Evolutionary conservation across 129 eudicot species (phyloP).

Genomic region (Chrysanthemum lavandulifolium): DNA sequence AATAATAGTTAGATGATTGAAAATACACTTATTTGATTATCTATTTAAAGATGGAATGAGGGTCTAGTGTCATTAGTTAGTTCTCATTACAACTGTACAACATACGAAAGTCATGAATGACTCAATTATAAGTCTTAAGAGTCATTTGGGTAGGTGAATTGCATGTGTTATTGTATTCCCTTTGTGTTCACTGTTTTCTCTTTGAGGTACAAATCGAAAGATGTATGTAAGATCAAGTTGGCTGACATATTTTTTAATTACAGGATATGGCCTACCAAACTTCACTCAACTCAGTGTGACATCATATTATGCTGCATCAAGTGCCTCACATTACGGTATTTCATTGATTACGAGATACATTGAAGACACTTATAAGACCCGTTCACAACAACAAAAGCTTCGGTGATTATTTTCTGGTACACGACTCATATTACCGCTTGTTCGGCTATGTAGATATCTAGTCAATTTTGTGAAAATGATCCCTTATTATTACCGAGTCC

Average conservation of each 20-base stretch:
- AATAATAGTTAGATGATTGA: background rate
- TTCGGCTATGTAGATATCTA: constrained; percentile 33
- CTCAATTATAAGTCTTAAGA: background rate
- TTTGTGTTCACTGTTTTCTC: background rate
- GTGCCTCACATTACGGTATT: constrained; percentile 76
- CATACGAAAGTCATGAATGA: constrained; percentile 1
- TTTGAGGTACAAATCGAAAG: background rate
- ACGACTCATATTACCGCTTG: constrained; percentile 7
- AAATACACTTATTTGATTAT: background rate
- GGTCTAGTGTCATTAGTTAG: background rate
- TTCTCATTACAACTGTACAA: background rate
- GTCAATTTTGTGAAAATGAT: constrained; percentile 9
- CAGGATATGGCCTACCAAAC: constrained; percentile 82
- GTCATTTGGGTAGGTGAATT: background rate
- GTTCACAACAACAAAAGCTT: constrained; percentile 43
- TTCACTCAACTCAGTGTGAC: constrained; percentile 78
- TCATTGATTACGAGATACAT: constrained; percentile 78
- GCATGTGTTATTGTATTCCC: background rate
- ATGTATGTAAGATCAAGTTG: constrained; percentile 1
- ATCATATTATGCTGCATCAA: constrained; percentile 81
- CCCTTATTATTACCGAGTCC: constrained; percentile 3
- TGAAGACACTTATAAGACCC: constrained; percentile 56
- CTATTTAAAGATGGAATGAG: too few species aligned
- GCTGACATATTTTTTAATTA: background rate
- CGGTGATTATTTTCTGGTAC: constrained; percentile 43